Evolutionary conservation across 169 alveolate genomes (phyloP).

Genomic region (Neospora caninum): DNA sequence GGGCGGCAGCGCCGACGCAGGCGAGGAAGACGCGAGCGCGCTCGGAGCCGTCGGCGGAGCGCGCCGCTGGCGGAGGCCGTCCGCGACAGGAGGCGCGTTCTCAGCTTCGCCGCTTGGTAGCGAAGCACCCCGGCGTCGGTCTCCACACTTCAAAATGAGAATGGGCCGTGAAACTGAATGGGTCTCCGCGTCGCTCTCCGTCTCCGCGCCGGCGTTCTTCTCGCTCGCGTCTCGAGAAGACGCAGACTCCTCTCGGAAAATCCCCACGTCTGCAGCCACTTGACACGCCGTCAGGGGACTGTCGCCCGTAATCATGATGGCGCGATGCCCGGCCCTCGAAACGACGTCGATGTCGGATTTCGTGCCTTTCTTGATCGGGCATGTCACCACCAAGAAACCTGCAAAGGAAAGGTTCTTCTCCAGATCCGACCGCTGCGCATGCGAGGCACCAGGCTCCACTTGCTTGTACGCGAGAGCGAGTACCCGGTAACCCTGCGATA

Average conservation of each 20-base stretch:
- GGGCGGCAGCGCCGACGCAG: not conserved
- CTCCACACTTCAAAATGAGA: not conserved
- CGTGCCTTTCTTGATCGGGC: constrained; percentile 94
- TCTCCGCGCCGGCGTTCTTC: not conserved
- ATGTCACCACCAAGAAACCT: constrained; percentile 94
- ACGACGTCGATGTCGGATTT: constrained; percentile 85
- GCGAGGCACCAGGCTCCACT: not conserved
- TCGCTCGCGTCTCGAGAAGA: too few relatives aligned
- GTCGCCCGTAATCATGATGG: constrained; percentile 98
- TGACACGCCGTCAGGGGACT: constrained; percentile 96
- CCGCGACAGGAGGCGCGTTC: not conserved
- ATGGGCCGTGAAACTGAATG: not conserved
- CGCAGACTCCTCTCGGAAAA: constrained; percentile 39
- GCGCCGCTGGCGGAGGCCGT: not conserved
- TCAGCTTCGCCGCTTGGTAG: not conserved
- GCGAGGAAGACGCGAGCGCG: not conserved
- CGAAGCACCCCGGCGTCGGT: not conserved
- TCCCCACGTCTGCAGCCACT: constrained; percentile 90
- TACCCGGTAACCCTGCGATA: constrained; percentile 89
- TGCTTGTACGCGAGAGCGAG: constrained; percentile 76
- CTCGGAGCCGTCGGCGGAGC: not conserved
- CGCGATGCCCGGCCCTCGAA: constrained; percentile 84
- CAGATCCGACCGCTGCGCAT: constrained; percentile 81
- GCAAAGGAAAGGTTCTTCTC: constrained; percentile 92
- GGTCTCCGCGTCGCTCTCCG: constrained; percentile 21